Evolutionary conservation across 2,329 filamentous ascomycete genomes (phyloP).

Genomic region (Scedosporium boydii): DNA sequence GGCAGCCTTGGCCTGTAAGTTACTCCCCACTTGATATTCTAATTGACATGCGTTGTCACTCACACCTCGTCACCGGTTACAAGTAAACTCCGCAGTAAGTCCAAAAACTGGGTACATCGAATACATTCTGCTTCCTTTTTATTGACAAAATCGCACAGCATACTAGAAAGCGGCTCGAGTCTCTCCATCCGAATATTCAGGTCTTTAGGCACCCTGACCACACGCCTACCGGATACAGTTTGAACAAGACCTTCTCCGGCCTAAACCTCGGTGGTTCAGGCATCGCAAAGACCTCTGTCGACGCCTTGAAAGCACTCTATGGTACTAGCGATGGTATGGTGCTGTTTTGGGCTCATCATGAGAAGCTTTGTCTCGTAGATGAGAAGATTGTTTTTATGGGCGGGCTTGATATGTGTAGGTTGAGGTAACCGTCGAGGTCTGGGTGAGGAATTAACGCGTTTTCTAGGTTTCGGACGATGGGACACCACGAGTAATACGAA

Average conservation of each 20-base stretch:
- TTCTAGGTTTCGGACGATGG: slow-evolving; percentile 66
- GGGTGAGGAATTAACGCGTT: background rate
- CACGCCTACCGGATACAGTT: slow-evolving; percentile 59
- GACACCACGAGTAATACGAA: slow-evolving; percentile 60
- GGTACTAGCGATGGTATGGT: slow-evolving; percentile 74
- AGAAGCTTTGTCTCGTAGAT: slow-evolving; percentile 81
- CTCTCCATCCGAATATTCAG: slow-evolving; percentile 70
- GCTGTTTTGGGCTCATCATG: slow-evolving; percentile 87
- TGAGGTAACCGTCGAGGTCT: background rate
- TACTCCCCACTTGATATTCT: slow-evolving; percentile 7
- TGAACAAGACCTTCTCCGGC: slow-evolving; percentile 47
- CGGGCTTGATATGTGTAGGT: slow-evolving; percentile 67
- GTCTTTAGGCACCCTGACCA: slow-evolving; percentile 92
- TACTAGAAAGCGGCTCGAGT: slow-evolving; percentile 71
- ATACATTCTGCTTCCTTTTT: too few relatives aligned
- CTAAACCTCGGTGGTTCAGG: slow-evolving; percentile 38
- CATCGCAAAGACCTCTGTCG: slow-evolving; percentile 56
- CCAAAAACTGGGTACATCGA: background rate
- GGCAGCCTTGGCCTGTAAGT: slow-evolving; percentile 69
- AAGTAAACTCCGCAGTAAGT: slow-evolving; percentile 17
- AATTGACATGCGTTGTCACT: background rate
- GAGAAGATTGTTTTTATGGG: slow-evolving; percentile 81
- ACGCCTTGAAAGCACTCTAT: slow-evolving; percentile 70
- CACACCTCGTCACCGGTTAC: background rate
- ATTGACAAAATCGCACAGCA: slow-evolving; percentile 37